phyloP scores from a whole-genome alignment of 371 early-diverging fungal genomes.

The Apophysomyces sp. region DNA sequence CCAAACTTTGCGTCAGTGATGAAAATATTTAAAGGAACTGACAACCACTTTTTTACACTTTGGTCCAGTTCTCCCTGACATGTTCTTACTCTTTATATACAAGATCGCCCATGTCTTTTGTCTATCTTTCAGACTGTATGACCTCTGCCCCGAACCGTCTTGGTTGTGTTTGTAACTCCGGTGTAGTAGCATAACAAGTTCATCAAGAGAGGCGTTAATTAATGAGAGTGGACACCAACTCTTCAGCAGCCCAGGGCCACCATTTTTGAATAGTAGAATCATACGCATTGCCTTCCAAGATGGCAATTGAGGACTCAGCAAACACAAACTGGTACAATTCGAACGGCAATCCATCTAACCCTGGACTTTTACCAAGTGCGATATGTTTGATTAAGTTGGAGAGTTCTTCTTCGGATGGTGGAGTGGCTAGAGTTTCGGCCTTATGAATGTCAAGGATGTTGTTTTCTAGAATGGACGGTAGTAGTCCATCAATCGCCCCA shows the following conservation, averaged over 20 bases:
- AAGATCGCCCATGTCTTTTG: too few species aligned
- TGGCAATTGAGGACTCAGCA: background rate
- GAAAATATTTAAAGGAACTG: too few species aligned
- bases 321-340: slow-evolving; percentile 14
- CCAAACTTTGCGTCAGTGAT: too few species aligned
- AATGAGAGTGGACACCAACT: slow-evolving; percentile 29
- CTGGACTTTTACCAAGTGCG: slow-evolving; percentile 19
- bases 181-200: too few species aligned
- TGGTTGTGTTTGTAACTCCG: too few species aligned
- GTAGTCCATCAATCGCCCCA: background rate
- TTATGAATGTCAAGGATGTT: background rate
- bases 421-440: background rate
- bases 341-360: slow-evolving; percentile 33
- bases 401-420: background rate
- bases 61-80: too few species aligned
- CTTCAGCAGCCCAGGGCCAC: slow-evolving; percentile 11
- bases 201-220: slow-evolving; percentile 1
- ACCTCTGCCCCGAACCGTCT: too few species aligned
- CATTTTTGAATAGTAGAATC: slow-evolving; percentile 33
- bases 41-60: too few species aligned
- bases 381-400: background rate
- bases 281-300: slow-evolving; percentile 23
- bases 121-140: too few species aligned
- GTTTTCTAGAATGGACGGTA: background rate
- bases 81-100: too few species aligned